These are phyloP conservation scores for Viridothelium virens DNA, from an alignment of 495 filamentous ascomycete species.

Conservation along the genomic window DNA sequence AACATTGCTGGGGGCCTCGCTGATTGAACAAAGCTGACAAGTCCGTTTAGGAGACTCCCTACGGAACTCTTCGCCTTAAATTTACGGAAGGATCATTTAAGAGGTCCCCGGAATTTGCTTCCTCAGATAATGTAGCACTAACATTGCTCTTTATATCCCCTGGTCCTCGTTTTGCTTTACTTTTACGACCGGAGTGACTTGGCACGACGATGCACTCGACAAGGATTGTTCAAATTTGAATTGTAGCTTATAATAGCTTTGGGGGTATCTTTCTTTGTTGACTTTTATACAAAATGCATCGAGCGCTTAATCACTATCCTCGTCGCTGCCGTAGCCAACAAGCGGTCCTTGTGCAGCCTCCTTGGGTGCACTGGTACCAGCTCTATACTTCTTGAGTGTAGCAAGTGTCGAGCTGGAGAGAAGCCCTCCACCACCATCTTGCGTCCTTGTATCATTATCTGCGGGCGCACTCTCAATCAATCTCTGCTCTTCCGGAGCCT, in stretches of 20 bases:
- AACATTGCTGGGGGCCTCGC: too few relatives aligned
- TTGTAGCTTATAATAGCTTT: not conserved
- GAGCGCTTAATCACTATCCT: slow-evolving; percentile 50
- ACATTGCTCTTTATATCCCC: too few relatives aligned
- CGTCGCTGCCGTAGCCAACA: slow-evolving; percentile 87
- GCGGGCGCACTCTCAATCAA: slow-evolving; percentile 37
- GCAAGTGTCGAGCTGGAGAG: slow-evolving; percentile 73
- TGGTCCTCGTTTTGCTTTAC: too few relatives aligned
- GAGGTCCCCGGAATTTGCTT: too few relatives aligned
- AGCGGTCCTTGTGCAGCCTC: slow-evolving; percentile 57
- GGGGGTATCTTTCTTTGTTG: slow-evolving; percentile 1
- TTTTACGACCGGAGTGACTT: not conserved
- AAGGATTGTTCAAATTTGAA: not conserved
- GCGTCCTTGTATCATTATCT: slow-evolving; percentile 13
- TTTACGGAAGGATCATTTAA: too few relatives aligned
- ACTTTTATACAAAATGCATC: not conserved
- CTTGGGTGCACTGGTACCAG: slow-evolving; percentile 34
- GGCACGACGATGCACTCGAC: not conserved
- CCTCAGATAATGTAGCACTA: too few relatives aligned
- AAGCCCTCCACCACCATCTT: slow-evolving; percentile 50
- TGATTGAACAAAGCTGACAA: too few relatives aligned
- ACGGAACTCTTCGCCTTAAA: too few relatives aligned
- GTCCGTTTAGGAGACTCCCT: too few relatives aligned
- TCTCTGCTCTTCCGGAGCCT: slow-evolving; percentile 34
- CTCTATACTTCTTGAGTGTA: slow-evolving; percentile 49